Base-by-base conservation (phyloP, 177 flowering plant species). In the Vitis hybrid region DNA sequence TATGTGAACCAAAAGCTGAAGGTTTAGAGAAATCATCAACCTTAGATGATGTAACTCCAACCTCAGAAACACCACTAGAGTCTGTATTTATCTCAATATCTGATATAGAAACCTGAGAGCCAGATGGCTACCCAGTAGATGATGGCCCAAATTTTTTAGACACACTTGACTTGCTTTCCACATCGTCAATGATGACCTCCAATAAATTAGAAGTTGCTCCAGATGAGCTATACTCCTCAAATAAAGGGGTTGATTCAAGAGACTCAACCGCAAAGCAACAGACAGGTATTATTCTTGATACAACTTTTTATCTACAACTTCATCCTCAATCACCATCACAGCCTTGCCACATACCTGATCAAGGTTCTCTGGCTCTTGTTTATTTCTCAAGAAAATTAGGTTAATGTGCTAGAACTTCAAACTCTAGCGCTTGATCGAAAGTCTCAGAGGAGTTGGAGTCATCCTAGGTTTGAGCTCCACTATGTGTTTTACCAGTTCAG, bases 191-290 rank as follows among this genome's bases (percentile, higher is more conserved):
- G 70, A 93, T 75, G 61, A 95, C 98, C 62, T 89, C 99, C 82
- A 95, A 67, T 65, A 95, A 80, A 76, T 85, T 56, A 95, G 85
- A 68, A 93, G 82, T 93, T 93, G 98, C 74, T 95, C 99, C 50
- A 95, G 89, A 80, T 95, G 99, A 13, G 90, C 90, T 51, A 89
- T 75, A 72, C 99, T 95, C 79, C 98, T 89, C 82, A 88, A 73
- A 77, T 91, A 95, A 17, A 95, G 88, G 10, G 99, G 93, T 61
- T 90, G 97, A 65, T 84, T 93, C 79, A 93, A 77, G 56, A 95
- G 94, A 69, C 88, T 79, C 77, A 95, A 78, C 73, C 93, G 97
- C 82, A 93, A 75, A 40, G 85, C 83, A 73, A 93, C 70, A 5
- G 93, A 72, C 15, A 79, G 57, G 52, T 81, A 76, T 70, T 84